Percentiles rank a stretch among this genome's conserved stretches.
Evolutionary conservation across 1,284 basidiomycete species (phyloP).

Genomic region (Ceraceosorus guamensis): DNA sequence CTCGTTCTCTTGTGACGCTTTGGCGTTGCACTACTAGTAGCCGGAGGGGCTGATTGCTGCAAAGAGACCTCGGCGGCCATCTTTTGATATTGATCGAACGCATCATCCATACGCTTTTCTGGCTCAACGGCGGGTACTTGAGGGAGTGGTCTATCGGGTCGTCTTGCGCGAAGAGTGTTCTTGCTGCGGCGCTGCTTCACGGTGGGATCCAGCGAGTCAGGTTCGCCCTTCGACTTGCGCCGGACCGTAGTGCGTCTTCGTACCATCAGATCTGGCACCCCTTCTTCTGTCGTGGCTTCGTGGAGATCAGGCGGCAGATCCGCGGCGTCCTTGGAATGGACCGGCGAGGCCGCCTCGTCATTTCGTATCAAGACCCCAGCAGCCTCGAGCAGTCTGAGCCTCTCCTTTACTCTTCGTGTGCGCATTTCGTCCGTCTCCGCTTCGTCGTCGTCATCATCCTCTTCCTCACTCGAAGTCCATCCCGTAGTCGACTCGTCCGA

Average conservation of each 20-base stretch:
- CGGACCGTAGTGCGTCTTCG: slow-evolving; percentile 6
- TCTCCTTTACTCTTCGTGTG: slow-evolving; percentile 64
- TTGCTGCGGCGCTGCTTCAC: slow-evolving; percentile 3
- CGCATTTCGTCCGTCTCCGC: slow-evolving; percentile 53
- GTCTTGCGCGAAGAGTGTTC: slow-evolving; percentile 1
- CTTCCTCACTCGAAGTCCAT: slow-evolving; percentile 54
- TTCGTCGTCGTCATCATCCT: slow-evolving; percentile 48
- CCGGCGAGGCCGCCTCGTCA: slow-evolving; percentile 4
- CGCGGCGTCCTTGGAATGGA: slow-evolving; percentile 47
- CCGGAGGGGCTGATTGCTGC: neutral
- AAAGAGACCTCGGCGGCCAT: slow-evolving; percentile 27
- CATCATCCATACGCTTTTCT: slow-evolving; percentile 62
- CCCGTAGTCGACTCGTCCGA: slow-evolving; percentile 48
- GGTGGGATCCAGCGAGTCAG: neutral
- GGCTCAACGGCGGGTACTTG: slow-evolving; percentile 19
- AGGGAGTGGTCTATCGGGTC: slow-evolving; percentile 18
- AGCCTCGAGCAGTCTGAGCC: slow-evolving; percentile 72
- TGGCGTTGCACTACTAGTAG: too few species aligned
- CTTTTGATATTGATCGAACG: slow-evolving; percentile 74
- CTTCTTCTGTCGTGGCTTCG: neutral
- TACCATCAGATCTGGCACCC: neutral
- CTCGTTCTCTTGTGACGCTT: neutral
- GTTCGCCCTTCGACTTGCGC: slow-evolving; percentile 16
- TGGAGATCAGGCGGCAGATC: slow-evolving; percentile 21
- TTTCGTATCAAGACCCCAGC: slow-evolving; percentile 72